Conservation (phyloP, 164 flowering plant species). For the Vitis rotundifolia region DNA sequence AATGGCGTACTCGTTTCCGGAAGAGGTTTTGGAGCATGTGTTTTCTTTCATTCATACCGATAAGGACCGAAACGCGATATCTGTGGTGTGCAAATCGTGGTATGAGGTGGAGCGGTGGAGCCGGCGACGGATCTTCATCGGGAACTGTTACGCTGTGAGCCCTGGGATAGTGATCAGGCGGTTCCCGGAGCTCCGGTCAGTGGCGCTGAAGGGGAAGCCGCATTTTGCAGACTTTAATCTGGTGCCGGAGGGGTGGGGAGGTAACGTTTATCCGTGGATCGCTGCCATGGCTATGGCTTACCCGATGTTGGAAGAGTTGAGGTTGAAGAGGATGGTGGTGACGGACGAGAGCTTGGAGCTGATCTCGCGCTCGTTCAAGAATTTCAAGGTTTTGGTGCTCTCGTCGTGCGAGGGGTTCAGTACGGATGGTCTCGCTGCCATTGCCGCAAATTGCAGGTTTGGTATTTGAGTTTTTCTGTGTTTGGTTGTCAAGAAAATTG, state of each 20-base stretch:
- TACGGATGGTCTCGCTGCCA: conserved; percentile 75
- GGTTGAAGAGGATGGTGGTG: conserved; percentile 54
- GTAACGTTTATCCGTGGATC: conserved; percentile 69
- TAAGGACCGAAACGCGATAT: conserved; percentile 69
- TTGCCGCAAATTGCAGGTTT: conserved; percentile 92
- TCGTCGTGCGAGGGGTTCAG: conserved; percentile 75
- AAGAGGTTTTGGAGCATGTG: conserved; percentile 85
- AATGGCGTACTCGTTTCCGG: conserved; percentile 70
- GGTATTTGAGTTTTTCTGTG: not conserved
- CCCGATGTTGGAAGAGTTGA: conserved; percentile 44
- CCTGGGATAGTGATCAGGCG: conserved; percentile 54
- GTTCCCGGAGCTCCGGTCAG: conserved; percentile 67
- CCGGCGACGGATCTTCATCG: conserved; percentile 62
- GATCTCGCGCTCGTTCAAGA: conserved; percentile 37
- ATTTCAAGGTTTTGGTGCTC: conserved; percentile 46
- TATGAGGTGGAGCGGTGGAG: conserved; percentile 71
- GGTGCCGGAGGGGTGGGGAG: conserved; percentile 96
- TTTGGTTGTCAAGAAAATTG: not conserved
- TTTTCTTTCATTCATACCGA: conserved; percentile 64
- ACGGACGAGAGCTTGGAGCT: conserved; percentile 48
- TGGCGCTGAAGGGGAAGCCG: conserved; percentile 85
- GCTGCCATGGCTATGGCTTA: conserved; percentile 34
- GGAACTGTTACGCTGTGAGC: conserved; percentile 79
- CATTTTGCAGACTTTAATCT: conserved; percentile 91
- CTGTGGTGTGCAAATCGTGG: conserved; percentile 88